Percentiles rank a stretch among this genome's conserved stretches.
These are phyloP conservation scores for Arachis hypogaea DNA, from an alignment of 306 rosid genomes.

Conservation along the genomic window DNA sequence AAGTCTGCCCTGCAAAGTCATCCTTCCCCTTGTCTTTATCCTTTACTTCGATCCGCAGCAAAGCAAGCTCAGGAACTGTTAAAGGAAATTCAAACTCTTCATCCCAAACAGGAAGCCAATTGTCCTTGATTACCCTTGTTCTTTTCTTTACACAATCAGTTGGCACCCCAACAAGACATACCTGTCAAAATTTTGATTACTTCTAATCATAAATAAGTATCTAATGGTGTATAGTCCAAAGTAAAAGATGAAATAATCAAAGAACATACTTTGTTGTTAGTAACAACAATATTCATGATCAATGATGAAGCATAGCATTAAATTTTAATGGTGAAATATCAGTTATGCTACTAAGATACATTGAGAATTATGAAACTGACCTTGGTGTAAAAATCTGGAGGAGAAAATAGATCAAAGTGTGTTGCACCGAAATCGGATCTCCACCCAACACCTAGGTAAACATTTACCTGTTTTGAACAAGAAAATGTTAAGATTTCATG, in stretches of 20 bases:
- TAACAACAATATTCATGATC: neutral
- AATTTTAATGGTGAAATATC: neutral
- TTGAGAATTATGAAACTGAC: slow-evolving; percentile 32
- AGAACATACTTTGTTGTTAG: neutral
- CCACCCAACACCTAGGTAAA: slow-evolving; percentile 43
- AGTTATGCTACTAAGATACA: neutral
- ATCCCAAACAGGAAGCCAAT: slow-evolving; percentile 84
- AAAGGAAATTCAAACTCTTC: slow-evolving; percentile 72
- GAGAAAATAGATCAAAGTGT: slow-evolving; percentile 63
- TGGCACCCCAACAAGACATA: slow-evolving; percentile 62
- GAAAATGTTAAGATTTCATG: slow-evolving; percentile 21
- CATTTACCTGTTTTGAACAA: slow-evolving; percentile 62
- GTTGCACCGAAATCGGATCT: slow-evolving; percentile 35
- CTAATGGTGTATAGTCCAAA: neutral
- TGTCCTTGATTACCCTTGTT: slow-evolving; percentile 58
- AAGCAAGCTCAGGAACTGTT: slow-evolving; percentile 77
- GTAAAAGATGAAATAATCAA: neutral
- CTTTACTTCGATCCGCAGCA: slow-evolving; percentile 69
- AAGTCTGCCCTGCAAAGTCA: slow-evolving; percentile 87
- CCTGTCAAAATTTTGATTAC: slow-evolving; percentile 29
- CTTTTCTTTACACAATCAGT: slow-evolving; percentile 59
- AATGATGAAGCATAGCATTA: slow-evolving; percentile 3
- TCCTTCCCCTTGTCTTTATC: slow-evolving; percentile 72
- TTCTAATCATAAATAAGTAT: too few relatives aligned
- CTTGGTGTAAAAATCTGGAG: slow-evolving; percentile 90